phyloP scores from a whole-genome alignment of 352 stramenopile genomes.

The Globisporangium megalacanthum region DNA sequence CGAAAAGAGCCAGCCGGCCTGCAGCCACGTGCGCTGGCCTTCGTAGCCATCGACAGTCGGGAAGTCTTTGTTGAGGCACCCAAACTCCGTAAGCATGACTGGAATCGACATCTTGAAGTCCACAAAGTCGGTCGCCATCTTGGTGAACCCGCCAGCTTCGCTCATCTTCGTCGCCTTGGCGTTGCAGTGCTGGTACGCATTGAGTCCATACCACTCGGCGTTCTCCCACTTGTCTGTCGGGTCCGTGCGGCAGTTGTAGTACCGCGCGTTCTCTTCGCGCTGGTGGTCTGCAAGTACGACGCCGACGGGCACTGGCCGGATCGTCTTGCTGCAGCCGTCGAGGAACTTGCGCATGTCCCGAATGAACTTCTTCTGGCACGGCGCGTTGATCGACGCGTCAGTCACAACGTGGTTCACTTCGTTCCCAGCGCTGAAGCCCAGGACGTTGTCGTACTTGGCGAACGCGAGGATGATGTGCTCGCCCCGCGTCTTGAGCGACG shows the following conservation, averaged over 20 bases:
- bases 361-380: conserved; percentile 68
- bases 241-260: conserved; percentile 56
- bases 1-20: conserved; percentile 73
- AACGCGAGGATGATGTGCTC: conserved; percentile 71
- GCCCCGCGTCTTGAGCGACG: conserved; percentile 44
- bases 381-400: conserved; percentile 36
- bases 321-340: conserved; percentile 22
- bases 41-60: conserved; percentile 68
- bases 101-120: conserved; percentile 39
- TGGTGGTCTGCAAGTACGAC: conserved; percentile 67
- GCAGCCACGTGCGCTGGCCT: conserved; percentile 58
- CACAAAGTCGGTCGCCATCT: conserved; percentile 57
- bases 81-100: conserved; percentile 76
- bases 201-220: conserved; percentile 35
- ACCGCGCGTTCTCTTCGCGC: conserved; percentile 54
- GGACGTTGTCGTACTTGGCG: conserved; percentile 66
- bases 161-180: conserved; percentile 4
- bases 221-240: conserved; percentile 28
- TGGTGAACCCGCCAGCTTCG: conserved; percentile 18
- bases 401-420: conserved; percentile 60
- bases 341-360: conserved; percentile 54
- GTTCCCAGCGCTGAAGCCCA: conserved; percentile 63
- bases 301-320: conserved; percentile 65
- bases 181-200: conserved; percentile 71
- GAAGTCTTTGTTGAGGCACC: conserved; percentile 46